A percentile compares a stretch with the other conserved stretches of the same genome.
Conservation (phyloP, 257 asterid genomes). For the Scutellaria baicalensis region DNA sequence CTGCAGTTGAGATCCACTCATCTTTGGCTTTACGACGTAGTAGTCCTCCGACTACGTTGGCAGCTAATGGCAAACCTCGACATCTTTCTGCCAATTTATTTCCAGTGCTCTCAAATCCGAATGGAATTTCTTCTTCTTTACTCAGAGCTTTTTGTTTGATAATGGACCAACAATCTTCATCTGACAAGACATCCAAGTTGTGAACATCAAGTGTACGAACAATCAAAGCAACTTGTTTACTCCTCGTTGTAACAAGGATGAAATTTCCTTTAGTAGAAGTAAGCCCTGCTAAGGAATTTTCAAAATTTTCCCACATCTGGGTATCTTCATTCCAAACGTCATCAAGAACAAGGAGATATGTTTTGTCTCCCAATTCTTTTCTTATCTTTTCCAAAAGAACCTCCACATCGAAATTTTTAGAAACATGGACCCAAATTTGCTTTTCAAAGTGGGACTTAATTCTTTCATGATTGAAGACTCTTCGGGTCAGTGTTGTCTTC, state of each 20-base stretch:
- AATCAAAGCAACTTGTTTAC: neutral
- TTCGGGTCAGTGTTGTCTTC: neutral
- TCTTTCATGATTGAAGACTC: neutral
- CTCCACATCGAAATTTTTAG: neutral
- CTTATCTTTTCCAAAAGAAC: neutral
- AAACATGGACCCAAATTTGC: neutral
- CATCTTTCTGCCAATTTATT: neutral
- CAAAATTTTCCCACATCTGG: neutral
- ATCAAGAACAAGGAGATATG: neutral
- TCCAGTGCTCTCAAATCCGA: neutral
- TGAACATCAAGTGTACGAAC: neutral
- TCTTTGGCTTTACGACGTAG: neutral
- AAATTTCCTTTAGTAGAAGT: neutral
- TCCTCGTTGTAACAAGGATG: neutral
- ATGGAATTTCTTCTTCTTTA: neutral
- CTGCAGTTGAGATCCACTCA: neutral
- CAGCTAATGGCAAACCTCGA: neutral
- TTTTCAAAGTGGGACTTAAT: neutral
- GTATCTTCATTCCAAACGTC: neutral
- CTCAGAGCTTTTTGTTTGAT: neutral
- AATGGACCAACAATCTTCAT: neutral
- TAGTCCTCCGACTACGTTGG: neutral
- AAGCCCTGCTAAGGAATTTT: neutral
- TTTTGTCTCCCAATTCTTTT: neutral
- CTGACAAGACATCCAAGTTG: neutral